Conservation (phyloP, 345 rosid species). For the Ailanthus altissimus region DNA sequence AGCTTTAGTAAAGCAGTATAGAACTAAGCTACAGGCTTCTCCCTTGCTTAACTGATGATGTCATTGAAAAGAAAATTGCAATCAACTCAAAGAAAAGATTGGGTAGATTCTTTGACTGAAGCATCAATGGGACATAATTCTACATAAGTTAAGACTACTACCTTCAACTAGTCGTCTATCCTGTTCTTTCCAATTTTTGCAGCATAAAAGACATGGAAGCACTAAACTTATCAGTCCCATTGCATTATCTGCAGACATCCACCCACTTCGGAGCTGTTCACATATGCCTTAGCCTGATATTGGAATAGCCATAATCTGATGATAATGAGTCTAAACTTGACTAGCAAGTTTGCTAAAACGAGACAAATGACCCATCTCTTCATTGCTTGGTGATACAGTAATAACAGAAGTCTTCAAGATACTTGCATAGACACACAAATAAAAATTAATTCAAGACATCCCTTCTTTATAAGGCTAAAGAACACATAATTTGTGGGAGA, state of each 20-base stretch:
- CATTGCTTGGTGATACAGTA: constrained; percentile 9
- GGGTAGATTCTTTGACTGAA: constrained; percentile 9
- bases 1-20: no score
- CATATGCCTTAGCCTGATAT: constrained; percentile 32
- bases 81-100: background rate
- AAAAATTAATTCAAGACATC: constrained; percentile 1
- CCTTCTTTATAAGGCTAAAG: background rate
- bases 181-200: constrained; percentile 35
- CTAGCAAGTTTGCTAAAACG: constrained; percentile 24
- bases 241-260: constrained; percentile 33
- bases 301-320: constrained; percentile 39
- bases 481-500: background rate
- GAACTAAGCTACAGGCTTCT: no score
- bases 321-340: constrained; percentile 34
- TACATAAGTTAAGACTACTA: constrained; percentile 20
- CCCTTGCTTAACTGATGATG: constrained; percentile 15
- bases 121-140: constrained; percentile 18
- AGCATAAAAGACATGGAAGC: constrained; percentile 41
- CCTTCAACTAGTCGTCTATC: constrained; percentile 36
- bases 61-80: constrained; percentile 1
- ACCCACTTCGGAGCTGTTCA: constrained; percentile 34
- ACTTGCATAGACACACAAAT: background rate
- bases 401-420: background rate
- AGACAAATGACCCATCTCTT: constrained; percentile 12
- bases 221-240: constrained; percentile 33